Evolutionary conservation across 2,329 filamentous ascomycete genomes (phyloP).

Genomic region (Leptographium wingfieldii): DNA sequence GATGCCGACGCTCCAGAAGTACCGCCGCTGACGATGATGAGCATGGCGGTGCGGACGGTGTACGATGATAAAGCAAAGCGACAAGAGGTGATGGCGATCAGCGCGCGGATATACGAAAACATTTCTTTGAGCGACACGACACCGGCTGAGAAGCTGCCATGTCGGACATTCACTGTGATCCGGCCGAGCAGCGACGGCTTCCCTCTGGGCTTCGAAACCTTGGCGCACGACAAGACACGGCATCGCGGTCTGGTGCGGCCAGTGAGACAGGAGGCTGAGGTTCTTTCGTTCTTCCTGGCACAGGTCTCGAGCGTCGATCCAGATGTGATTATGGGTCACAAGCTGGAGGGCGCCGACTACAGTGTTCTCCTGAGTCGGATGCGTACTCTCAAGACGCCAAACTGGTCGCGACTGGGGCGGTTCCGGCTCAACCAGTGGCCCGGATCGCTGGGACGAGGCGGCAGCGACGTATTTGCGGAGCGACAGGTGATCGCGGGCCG

Average conservation of each 20-base stretch:
- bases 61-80: conserved; percentile 91
- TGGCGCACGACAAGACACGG: conserved; percentile 53
- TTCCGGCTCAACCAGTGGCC: conserved; percentile 80
- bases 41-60: conserved; percentile 72
- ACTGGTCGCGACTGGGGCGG: conserved; percentile 88
- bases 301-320: conserved; percentile 81
- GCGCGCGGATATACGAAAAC: conserved; percentile 85
- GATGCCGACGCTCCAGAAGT: conserved; percentile 72
- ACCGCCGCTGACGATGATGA: conserved; percentile 92
- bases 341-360: conserved; percentile 95
- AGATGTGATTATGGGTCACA: conserved; percentile 86
- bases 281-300: conserved; percentile 80
- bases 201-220: conserved; percentile 73
- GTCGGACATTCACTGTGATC: conserved; percentile 83
- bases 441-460: conserved; percentile 68
- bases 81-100: conserved; percentile 87
- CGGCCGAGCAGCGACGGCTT: conserved; percentile 66
- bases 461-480: conserved; percentile 86
- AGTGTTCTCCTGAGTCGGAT: conserved; percentile 79
- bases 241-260: conserved; percentile 60
- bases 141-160: conserved; percentile 75
- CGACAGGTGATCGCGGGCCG: conserved; percentile 80
- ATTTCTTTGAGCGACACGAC: conserved; percentile 79
- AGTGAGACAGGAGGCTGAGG: conserved; percentile 70
- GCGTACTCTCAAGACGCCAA: conserved; percentile 78